Base-by-base conservation (phyloP, 495 filamentous ascomycete genomes). In the Evernia prunastri region DNA sequence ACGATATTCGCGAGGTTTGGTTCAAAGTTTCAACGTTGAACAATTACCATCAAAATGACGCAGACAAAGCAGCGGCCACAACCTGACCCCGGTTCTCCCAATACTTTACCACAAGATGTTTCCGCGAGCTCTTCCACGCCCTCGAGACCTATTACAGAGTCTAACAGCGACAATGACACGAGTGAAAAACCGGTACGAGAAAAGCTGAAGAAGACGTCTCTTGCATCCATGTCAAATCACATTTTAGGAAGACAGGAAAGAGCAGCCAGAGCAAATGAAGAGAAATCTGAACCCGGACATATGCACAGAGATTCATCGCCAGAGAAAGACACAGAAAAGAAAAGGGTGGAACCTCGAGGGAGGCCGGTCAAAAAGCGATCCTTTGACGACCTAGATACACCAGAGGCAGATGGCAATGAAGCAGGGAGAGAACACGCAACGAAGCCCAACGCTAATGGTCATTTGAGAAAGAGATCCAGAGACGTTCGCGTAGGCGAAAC, bases 181-280 rank as follows among this genome's bases (percentile, higher is more conserved):
- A 76, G 81, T 66, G 83, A 85, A 68, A 78, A 80, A 63, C 82
- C 82, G 13, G 82, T 85, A 51, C 78, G 86, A 58, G 80, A 84
- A 66, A 82, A 87, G 68, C 71, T 88, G 53, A 83, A 84, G 72
- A 79, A 86, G 68, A 84, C 86, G 8, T 79, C 80, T 9, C 82
- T 88, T 64, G 80, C 76, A 13, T 74, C 76, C 29, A 70, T 73
- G 20, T 66, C 75, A 5, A 64, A 66, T 37, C 58, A 70, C 18
- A 49, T 25, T 43, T 37, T 40, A 33, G 49, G 56, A 31, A 60
- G 54, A 6, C 66, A 70, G 27, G 56, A 66, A 47, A 23, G 61
- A 31, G 69, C 62, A 62, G 57, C 56, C 31, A 64, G 68, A 35
- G 63, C 65, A 18, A 66, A 63, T n/a, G 65, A 72, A 51, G 45